Evolutionary conservation across 2,329 filamentous ascomycete species (phyloP).

Genomic region (Boeremia lycopersici): DNA sequence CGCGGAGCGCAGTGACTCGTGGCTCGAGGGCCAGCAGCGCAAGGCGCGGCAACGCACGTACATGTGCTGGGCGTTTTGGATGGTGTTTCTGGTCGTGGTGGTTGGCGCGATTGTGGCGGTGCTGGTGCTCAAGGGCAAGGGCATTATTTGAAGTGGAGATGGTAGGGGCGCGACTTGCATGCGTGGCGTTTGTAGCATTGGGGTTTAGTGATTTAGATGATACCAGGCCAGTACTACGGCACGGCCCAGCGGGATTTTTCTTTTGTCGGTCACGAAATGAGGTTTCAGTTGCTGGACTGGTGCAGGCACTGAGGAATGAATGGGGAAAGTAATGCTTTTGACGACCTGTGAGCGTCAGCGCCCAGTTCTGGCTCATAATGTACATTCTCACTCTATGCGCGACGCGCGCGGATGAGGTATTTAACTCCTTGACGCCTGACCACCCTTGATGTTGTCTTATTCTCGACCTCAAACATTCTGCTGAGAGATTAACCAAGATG

Average conservation of each 20-base stretch:
- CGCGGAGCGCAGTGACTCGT: conserved; percentile 35
- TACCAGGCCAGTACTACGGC: conserved; percentile 9
- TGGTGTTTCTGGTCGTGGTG: conserved; percentile 52
- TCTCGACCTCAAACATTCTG: neutral
- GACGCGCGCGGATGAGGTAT: conserved; percentile 20
- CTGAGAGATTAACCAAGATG: neutral
- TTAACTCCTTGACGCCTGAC: conserved; percentile 24
- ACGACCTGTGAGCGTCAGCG: conserved; percentile 10
- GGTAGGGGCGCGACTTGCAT: neutral
- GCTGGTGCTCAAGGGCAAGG: conserved; percentile 49
- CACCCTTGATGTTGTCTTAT: conserved; percentile 3
- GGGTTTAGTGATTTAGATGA: conserved; percentile 10
- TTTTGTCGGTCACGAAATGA: neutral
- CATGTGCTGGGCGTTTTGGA: conserved; percentile 57
- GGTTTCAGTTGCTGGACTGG: neutral
- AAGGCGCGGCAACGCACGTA: conserved; percentile 56
- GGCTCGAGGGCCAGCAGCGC: conserved; percentile 58
- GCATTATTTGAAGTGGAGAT: conserved; percentile 28
- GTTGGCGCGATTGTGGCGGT: conserved; percentile 54
- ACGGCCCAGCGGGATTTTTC: conserved; percentile 8
- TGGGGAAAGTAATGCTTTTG: neutral
- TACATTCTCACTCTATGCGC: conserved; percentile 21
- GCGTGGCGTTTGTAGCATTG: neutral
- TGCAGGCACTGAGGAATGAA: neutral
- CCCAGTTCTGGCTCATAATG: conserved; percentile 10